Conservation (phyloP, 2,329 filamentous ascomycete species). For the Cladorrhinum sp. region DNA sequence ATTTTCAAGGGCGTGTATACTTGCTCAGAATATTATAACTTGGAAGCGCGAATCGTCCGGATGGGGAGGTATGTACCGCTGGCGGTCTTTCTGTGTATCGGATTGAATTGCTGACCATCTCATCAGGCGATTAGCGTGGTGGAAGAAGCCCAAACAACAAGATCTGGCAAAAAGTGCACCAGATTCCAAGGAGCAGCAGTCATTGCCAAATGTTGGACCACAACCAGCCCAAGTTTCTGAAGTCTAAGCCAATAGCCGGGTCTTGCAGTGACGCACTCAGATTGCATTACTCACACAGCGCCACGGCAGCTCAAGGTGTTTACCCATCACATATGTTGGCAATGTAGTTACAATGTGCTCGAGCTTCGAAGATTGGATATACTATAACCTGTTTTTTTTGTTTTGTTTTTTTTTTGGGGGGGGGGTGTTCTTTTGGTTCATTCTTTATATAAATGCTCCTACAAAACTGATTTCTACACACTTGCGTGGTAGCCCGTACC, state of each 20-base stretch:
- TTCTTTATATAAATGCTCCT: no score
- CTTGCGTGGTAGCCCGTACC: no score
- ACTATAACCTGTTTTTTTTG: no score
- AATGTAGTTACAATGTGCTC: no score
- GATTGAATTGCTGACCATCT: background rate
- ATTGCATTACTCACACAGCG: background rate
- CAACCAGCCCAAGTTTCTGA: background rate
- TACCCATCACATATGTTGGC: no score
- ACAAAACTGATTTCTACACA: no score
- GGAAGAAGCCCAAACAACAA: conserved; percentile 10
- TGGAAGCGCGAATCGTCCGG: background rate
- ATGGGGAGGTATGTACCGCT: conserved; percentile 1
- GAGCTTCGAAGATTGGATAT: no score
- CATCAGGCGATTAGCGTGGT: background rate
- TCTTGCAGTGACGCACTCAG: background rate
- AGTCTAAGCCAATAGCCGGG: background rate
- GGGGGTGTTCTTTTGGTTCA: no score
- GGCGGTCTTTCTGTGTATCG: background rate
- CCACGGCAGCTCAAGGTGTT: no score
- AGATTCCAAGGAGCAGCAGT: background rate
- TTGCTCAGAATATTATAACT: conserved; percentile 5
- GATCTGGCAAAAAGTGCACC: conserved; percentile 6
- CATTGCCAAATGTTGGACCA: background rate
- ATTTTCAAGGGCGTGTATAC: conserved; percentile 5
- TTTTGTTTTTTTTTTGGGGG: no score